Conservation (phyloP, 257 asterid species). For the Jacaranda mimosifolia region DNA sequence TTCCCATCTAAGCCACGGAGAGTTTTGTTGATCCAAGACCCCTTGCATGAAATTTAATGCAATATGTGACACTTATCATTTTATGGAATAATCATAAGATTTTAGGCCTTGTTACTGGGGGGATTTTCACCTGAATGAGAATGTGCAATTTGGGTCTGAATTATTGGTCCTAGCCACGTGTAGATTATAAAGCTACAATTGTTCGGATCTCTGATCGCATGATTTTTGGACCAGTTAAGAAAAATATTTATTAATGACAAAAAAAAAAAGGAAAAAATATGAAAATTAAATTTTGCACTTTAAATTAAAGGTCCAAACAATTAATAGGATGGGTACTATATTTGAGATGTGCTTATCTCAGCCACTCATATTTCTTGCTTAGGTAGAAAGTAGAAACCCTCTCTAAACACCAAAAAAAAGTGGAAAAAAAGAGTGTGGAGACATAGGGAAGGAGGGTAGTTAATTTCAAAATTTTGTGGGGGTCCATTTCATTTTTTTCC, state of each 20-base stretch:
- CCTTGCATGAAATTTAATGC: conserved; percentile 44
- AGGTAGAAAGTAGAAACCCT: conserved; percentile 38
- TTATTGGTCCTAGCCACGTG: neutral
- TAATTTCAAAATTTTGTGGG: conserved; percentile 31
- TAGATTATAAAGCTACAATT: too few species aligned
- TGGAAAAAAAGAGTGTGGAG: conserved; percentile 21
- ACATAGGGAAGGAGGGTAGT: conserved; percentile 18
- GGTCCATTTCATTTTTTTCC: conserved; percentile 40
- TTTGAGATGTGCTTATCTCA: neutral
- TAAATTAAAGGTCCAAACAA: conserved; percentile 18
- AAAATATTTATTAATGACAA: neutral
- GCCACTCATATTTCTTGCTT: conserved; percentile 33
- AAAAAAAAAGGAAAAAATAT: too few species aligned
- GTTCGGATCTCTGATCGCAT: neutral
- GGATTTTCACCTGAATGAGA: neutral
- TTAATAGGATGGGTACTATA: conserved; percentile 22
- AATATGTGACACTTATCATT: conserved; percentile 30
- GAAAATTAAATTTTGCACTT: conserved; percentile 23
- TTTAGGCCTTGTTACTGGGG: neutral
- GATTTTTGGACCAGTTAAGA: neutral
- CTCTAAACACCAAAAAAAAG: neutral
- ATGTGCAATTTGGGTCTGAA: neutral
- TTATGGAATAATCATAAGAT: conserved; percentile 23
- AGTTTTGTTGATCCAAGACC: conserved; percentile 41
- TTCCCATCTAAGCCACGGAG: conserved; percentile 43